Conservation (phyloP, 495 filamentous ascomycete species). For the Penicillium bovifimosum region DNA sequence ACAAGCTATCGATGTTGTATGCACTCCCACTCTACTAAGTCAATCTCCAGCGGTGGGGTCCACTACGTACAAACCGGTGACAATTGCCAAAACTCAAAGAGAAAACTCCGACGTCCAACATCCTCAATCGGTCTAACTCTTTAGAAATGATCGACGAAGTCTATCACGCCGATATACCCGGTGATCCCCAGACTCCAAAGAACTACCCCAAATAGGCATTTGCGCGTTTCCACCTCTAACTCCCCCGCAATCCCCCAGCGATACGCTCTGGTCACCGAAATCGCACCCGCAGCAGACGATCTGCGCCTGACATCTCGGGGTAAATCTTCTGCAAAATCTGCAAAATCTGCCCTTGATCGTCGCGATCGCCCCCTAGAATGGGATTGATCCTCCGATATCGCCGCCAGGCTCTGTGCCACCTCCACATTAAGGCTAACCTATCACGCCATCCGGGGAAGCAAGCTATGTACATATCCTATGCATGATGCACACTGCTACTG, state of each 20-base stretch:
- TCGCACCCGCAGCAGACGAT: not conserved
- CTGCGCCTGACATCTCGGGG: conserved; percentile 4
- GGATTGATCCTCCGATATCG: conserved; percentile 4
- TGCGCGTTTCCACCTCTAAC: not conserved
- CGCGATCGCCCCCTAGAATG: not conserved
- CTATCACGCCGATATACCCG: not conserved
- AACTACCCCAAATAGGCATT: not conserved
- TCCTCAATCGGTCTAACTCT: not conserved
- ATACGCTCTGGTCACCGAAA: not conserved
- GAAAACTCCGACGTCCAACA: no score
- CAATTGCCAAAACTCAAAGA: no score
- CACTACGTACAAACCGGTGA: no score
- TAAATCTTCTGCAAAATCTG: not conserved
- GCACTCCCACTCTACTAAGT: no score
- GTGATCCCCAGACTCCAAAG: not conserved
- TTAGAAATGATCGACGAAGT: not conserved
- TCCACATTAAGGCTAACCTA: not conserved
- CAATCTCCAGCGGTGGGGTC: not conserved
- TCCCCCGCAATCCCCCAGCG: conserved; percentile 4
- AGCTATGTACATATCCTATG: not conserved
- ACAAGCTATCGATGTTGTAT: not conserved
- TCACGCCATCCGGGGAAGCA: conserved; percentile 5
- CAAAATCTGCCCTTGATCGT: conserved; percentile 3
- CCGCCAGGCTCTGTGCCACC: not conserved
- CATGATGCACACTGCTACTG: not conserved